These are phyloP conservation scores for Mrakia gelida DNA, from an alignment of 768 basidiomycete genomes.

Conservation along the genomic window DNA sequence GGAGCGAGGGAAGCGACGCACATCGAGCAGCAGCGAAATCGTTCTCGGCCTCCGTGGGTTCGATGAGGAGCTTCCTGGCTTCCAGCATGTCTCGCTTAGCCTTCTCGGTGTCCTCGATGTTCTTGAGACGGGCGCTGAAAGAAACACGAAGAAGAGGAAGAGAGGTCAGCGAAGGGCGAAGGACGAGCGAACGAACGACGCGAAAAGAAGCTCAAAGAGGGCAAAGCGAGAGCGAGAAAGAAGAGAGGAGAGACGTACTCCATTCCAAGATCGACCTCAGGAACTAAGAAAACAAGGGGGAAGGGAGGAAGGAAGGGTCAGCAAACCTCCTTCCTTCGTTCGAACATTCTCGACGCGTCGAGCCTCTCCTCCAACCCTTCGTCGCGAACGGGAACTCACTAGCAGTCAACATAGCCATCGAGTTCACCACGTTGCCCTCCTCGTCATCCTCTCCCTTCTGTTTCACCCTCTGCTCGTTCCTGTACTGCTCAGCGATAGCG, in stretches of 20 bases:
- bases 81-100: constrained; percentile 83
- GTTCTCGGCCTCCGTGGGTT: constrained; percentile 64
- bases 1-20: constrained; percentile 47
- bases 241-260: constrained; percentile 61
- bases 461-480: constrained; percentile 42
- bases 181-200: background rate
- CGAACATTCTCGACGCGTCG: background rate
- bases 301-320: background rate
- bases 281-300: constrained; percentile 48
- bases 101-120: constrained; percentile 96
- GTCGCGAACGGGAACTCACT: constrained; percentile 48
- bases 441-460: constrained; percentile 52
- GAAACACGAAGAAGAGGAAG: background rate
- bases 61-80: constrained; percentile 46
- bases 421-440: constrained; percentile 90
- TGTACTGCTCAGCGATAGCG: constrained; percentile 57
- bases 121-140: constrained; percentile 76
- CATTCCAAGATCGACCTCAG: constrained; percentile 97
- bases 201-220: background rate
- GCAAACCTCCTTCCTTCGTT: no score
- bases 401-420: constrained; percentile 90
- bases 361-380: background rate
- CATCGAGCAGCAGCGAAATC: constrained; percentile 84
- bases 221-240: background rate
- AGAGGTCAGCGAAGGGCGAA: background rate